These are phyloP conservation scores for Fusarium phyllophilum DNA, from an alignment of 2,329 filamentous ascomycete species.

Conservation along the genomic window DNA sequence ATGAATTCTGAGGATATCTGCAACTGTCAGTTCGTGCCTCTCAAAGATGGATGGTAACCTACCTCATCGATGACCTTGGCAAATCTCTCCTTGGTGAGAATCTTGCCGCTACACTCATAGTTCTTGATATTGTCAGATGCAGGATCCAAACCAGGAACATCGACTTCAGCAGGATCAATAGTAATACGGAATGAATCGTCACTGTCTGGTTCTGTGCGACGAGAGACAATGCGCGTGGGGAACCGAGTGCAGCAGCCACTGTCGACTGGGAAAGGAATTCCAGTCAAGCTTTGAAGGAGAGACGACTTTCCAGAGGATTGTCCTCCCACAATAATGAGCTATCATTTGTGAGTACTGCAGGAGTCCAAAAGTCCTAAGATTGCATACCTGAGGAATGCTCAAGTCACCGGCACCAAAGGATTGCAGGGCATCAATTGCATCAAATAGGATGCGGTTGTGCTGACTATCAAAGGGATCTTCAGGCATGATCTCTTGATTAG, in stretches of 20 bases:
- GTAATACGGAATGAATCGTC: conserved; percentile 46
- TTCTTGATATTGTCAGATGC: conserved; percentile 25
- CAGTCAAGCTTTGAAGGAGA: conserved; percentile 50
- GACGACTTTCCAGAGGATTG: conserved; percentile 54
- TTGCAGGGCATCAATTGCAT: conserved; percentile 51
- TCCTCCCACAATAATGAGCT: conserved; percentile 52
- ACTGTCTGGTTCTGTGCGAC: conserved; percentile 44
- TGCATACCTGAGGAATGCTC: conserved; percentile 49
- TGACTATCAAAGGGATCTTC: conserved; percentile 50
- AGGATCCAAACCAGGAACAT: conserved; percentile 35
- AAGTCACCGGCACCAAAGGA: conserved; percentile 46
- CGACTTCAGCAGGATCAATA: conserved; percentile 44
- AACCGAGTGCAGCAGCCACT: conserved; percentile 50
- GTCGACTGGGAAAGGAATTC: conserved; percentile 51
- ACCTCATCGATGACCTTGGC: conserved; percentile 46
- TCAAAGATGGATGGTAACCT: neutral
- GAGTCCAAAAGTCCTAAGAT: accelerated
- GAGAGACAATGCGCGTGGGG: conserved; percentile 51
- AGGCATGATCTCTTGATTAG: conserved; percentile 16
- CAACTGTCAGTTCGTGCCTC: neutral
- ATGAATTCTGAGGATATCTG: conserved; percentile 46
- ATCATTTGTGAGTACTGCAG: neutral
- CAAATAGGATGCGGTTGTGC: conserved; percentile 48
- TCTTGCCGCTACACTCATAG: conserved; percentile 37
- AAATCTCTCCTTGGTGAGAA: conserved; percentile 46